phyloP scores from a whole-genome alignment of 495 filamentous ascomycete species.

The Aspergillus cristatus region DNA sequence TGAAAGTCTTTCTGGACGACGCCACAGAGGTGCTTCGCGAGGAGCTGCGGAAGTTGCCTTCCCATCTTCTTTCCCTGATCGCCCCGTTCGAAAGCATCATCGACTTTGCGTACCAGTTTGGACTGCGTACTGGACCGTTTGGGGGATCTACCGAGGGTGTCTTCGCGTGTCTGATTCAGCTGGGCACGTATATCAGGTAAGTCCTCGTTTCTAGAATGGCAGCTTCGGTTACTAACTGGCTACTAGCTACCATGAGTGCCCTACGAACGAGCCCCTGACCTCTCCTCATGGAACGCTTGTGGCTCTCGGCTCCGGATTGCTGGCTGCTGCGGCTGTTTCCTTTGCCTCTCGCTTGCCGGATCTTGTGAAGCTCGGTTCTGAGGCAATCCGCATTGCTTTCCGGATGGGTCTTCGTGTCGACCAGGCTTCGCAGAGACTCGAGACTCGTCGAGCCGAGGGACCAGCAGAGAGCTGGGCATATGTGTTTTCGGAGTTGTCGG shows the following conservation, averaged over 20 bases:
- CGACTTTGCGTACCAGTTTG: conserved; percentile 17
- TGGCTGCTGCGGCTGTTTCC: conserved; percentile 24
- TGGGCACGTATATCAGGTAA: conserved; percentile 31
- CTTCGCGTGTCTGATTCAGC: conserved; percentile 21
- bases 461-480: conserved; percentile 21
- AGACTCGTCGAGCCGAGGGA: background rate
- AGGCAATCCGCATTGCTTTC: conserved; percentile 24
- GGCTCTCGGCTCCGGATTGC: conserved; percentile 27
- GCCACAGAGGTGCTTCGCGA: conserved; percentile 23
- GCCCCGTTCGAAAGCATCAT: conserved; percentile 30
- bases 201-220: conserved; percentile 2
- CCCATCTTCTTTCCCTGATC: conserved; percentile 13
- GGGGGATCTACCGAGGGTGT: conserved; percentile 27
- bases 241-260: conserved; percentile 6
- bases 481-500: conserved; percentile 17
- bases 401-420: conserved; percentile 24
- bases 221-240: too few relatives aligned
- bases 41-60: conserved; percentile 19
- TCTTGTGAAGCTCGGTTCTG: conserved; percentile 14
- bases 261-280: background rate
- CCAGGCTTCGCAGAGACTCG: conserved; percentile 17
- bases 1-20: conserved; percentile 28
- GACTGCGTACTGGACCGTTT: conserved; percentile 25
- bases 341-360: conserved; percentile 15
- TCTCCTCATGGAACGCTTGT: background rate